Conservation (phyloP, 1,284 basidiomycete species). For the Ceratobasidium theobromae region DNA sequence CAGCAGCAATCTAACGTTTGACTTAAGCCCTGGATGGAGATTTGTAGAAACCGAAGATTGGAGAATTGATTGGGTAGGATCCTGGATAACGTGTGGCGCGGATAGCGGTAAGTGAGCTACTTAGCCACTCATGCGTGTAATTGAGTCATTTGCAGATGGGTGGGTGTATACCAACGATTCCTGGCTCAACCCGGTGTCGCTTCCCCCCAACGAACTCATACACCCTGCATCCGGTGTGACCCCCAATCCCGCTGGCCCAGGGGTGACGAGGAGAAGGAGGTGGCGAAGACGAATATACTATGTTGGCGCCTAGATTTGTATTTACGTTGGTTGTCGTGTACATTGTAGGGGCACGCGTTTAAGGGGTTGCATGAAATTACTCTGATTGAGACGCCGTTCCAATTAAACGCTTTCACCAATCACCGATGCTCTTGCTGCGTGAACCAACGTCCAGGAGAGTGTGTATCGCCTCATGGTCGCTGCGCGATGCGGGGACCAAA, state of each 20-base stretch:
- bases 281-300: conserved; percentile 65
- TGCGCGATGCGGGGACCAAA: no score
- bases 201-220: conserved; percentile 49
- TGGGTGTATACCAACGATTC: conserved; percentile 77
- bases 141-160: conserved; percentile 51
- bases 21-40: conserved; percentile 64
- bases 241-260: conserved; percentile 29
- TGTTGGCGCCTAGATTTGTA: conserved; percentile 32
- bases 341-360: not conserved
- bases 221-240: conserved; percentile 25
- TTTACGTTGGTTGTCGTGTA: not conserved
- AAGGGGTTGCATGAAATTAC: no score
- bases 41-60: conserved; percentile 75
- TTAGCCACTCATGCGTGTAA: conserved; percentile 6
- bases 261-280: conserved; percentile 59
- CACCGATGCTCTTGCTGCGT: no score
- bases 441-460: no score
- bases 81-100: conserved; percentile 54
- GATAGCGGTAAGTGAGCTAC: conserved; percentile 55
- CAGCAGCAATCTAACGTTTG: conserved; percentile 76
- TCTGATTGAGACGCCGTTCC: no score
- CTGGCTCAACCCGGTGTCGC: conserved; percentile 58
- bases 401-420: no score
- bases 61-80: conserved; percentile 61
- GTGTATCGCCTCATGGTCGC: no score